These are phyloP conservation scores for Colletotrichum destructivum DNA, from an alignment of 2,329 filamentous ascomycete genomes.

Conservation along the genomic window DNA sequence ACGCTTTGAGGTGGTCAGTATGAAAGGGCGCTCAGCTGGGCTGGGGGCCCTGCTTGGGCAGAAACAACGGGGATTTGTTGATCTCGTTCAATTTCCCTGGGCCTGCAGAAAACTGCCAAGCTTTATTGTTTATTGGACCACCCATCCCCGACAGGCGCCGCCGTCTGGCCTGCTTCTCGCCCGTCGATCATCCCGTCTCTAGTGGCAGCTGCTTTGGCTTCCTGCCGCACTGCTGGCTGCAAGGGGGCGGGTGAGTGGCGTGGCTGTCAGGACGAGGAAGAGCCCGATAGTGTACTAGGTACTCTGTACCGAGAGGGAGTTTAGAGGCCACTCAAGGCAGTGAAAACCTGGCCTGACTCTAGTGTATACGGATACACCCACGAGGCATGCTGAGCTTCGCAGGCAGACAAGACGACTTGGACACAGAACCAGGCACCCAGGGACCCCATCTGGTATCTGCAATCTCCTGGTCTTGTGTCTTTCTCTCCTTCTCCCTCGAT, in stretches of 20 bases:
- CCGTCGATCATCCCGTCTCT: constrained; percentile 42
- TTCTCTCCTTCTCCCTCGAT: constrained; percentile 4
- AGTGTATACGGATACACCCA: background rate
- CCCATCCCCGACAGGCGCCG: constrained; percentile 32
- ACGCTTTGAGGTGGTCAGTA: background rate
- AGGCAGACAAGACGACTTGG: no score
- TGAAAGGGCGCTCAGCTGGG: constrained; percentile 20
- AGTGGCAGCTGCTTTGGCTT: constrained; percentile 22
- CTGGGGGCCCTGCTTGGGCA: constrained; percentile 23
- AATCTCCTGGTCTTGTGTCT: background rate
- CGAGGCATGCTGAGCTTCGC: no score
- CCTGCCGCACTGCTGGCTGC: constrained; percentile 33
- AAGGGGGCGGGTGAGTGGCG: constrained; percentile 23
- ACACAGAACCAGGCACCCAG: no score
- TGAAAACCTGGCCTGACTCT: constrained; percentile 20
- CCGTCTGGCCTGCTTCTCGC: constrained; percentile 37
- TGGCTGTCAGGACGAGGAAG: background rate
- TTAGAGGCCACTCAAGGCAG: constrained; percentile 24
- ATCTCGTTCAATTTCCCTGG: constrained; percentile 35
- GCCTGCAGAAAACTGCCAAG: constrained; percentile 34
- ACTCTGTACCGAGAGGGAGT: no score
- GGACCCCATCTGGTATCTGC: background rate
- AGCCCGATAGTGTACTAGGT: constrained; percentile 4
- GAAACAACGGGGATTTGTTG: constrained; percentile 33
- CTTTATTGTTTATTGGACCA: constrained; percentile 39